Conservation (phyloP, 495 filamentous ascomycete genomes). For the Pyronema omphalodes region DNA sequence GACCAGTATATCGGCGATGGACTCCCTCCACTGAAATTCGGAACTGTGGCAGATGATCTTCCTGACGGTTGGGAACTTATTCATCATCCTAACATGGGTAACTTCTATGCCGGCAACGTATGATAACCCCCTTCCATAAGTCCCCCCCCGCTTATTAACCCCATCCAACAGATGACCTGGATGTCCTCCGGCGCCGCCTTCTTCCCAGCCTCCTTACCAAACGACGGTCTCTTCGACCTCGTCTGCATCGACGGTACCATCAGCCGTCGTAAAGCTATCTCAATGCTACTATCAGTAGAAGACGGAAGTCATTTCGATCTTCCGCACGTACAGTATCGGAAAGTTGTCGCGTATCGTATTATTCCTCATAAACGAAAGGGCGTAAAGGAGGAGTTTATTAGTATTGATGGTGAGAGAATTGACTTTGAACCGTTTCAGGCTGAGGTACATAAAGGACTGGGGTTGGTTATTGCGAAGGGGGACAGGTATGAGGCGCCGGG, state of each 20-base stretch:
- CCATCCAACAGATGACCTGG: slow-evolving; percentile 55
- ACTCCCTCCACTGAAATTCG: slow-evolving; percentile 58
- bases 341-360: slow-evolving; percentile 66
- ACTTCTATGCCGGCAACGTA: slow-evolving; percentile 82
- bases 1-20: slow-evolving; percentile 27
- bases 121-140: no score
- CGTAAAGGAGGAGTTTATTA: slow-evolving; percentile 42
- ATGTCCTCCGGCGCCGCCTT: slow-evolving; percentile 77
- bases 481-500: slow-evolving; percentile 44
- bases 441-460: slow-evolving; percentile 69
- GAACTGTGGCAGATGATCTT: slow-evolving; percentile 56
- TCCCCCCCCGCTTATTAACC: no score
- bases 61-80: slow-evolving; percentile 56
- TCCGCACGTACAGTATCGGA: slow-evolving; percentile 58
- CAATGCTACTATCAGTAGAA: slow-evolving; percentile 51
- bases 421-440: slow-evolving; percentile 80
- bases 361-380: slow-evolving; percentile 53
- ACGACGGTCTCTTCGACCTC: slow-evolving; percentile 74
- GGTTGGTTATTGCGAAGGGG: slow-evolving; percentile 60
- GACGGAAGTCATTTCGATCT: slow-evolving; percentile 58
- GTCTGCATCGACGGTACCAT: slow-evolving; percentile 64
- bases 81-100: slow-evolving; percentile 59
- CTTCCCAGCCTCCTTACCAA: slow-evolving; percentile 68
- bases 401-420: slow-evolving; percentile 77
- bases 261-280: slow-evolving; percentile 39